Percentiles rank a stretch among this genome's conserved stretches.
phyloP scores from a whole-genome alignment of 2,329 filamentous ascomycete genomes.

The Exophiala dermatitidis region DNA sequence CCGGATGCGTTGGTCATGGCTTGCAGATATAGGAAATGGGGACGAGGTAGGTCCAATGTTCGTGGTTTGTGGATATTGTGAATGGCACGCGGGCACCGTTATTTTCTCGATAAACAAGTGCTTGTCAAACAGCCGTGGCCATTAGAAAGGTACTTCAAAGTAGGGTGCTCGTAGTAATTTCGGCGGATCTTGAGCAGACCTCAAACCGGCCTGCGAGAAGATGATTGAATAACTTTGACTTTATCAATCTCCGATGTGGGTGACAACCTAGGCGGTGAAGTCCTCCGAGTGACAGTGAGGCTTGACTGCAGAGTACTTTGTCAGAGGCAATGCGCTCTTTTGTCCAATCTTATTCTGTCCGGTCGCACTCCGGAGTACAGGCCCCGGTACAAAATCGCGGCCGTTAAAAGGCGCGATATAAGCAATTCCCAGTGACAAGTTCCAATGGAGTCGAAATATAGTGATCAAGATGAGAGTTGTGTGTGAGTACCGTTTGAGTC shows the following conservation, averaged over 20 bases:
- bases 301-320: slow-evolving; percentile 21
- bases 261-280: too few species aligned
- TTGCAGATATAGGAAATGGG: slow-evolving; percentile 1
- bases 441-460: background rate
- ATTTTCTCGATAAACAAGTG: slow-evolving; percentile 8
- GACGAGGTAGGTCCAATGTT: background rate
- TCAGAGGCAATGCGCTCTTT: slow-evolving; percentile 13
- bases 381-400: background rate
- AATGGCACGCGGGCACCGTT: slow-evolving; percentile 6
- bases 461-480: background rate
- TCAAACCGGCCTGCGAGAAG: background rate
- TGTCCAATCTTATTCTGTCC: slow-evolving; percentile 16
- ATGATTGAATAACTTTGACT: too few species aligned
- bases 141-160: slow-evolving; percentile 7
- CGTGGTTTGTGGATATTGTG: background rate
- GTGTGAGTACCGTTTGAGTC: background rate
- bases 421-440: too few species aligned
- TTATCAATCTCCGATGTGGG: too few species aligned
- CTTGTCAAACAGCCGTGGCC: slow-evolving; percentile 13
- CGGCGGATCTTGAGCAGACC: slow-evolving; percentile 5
- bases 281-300: slow-evolving; percentile 1
- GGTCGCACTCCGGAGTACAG: background rate
- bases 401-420: background rate
- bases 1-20: slow-evolving; percentile 50
- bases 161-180: background rate